phyloP scores from a whole-genome alignment of 179 eudicot genomes.

The Beta lomatogona region DNA sequence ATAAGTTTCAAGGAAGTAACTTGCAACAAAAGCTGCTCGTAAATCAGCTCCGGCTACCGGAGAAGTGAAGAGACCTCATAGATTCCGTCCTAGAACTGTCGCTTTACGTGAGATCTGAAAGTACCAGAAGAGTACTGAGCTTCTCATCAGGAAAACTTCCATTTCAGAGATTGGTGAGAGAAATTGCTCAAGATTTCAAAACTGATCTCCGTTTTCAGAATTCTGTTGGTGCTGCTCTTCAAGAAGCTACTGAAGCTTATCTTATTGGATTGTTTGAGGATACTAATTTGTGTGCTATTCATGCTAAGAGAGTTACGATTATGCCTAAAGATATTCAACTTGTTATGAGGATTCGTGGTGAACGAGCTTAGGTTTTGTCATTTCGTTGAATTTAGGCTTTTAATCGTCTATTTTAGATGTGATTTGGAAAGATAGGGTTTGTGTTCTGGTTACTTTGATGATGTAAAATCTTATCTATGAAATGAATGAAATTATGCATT shows the following conservation, averaged over 20 bases:
- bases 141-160: not conserved
- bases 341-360: conserved; percentile 32
- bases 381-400: not conserved
- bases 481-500: too few species aligned
- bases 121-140: conserved; percentile 34
- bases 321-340: conserved; percentile 34
- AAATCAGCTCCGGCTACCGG: conserved; percentile 35
- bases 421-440: too few species aligned
- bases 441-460: too few species aligned
- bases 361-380: conserved; percentile 21
- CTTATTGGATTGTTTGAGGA: conserved; percentile 24
- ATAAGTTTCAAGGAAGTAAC: conserved; percentile 27
- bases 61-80: conserved; percentile 31
- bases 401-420: not conserved
- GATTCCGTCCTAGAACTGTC: conserved; percentile 27
- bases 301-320: conserved; percentile 22
- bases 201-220: conserved; percentile 31
- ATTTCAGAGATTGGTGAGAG: too few species aligned
- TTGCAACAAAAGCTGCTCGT: conserved; percentile 30
- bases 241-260: not conserved
- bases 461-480: too few species aligned
- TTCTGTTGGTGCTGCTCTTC: conserved; percentile 27
- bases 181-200: not conserved
- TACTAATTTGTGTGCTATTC: conserved; percentile 21
- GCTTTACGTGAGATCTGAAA: conserved; percentile 23